phyloP scores from a whole-genome alignment of 176 grass and related monocot genomes.

The Lolium rigidum region DNA sequence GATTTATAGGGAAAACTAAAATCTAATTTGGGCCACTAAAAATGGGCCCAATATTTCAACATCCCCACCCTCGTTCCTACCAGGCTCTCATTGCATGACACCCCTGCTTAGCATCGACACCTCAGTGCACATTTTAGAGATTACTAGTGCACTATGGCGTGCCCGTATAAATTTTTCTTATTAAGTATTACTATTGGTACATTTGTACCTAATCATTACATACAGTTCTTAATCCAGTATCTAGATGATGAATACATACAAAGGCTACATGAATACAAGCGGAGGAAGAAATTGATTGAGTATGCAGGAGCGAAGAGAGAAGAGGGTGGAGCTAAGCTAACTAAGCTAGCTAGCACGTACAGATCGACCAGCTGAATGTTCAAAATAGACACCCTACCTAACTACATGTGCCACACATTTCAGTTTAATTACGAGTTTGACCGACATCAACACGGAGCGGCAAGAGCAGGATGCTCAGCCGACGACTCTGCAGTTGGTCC shows the following conservation, averaged over 20 bases:
- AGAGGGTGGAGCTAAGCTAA: background rate
- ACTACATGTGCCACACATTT: background rate
- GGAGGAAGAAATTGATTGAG: background rate
- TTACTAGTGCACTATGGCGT: too few relatives aligned
- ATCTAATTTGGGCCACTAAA: too few relatives aligned
- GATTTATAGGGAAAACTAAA: too few relatives aligned
- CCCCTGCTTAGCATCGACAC: too few relatives aligned
- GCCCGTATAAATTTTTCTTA: background rate
- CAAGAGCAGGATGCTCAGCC: background rate
- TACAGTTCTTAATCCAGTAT: background rate
- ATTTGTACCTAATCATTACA: constrained; percentile 18
- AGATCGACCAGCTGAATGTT: background rate
- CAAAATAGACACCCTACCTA: background rate
- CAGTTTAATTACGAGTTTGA: background rate
- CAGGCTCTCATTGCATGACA: too few relatives aligned
- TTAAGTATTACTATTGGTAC: background rate
- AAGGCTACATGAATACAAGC: background rate
- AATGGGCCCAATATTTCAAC: too few relatives aligned
- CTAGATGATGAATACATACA: background rate
- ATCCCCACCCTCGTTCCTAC: too few relatives aligned
- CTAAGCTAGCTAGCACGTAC: constrained; percentile 31
- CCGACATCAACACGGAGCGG: background rate
- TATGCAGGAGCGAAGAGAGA: too few relatives aligned
- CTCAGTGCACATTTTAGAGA: too few relatives aligned
- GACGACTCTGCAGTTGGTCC: constrained; percentile 68